Evolutionary conservation across 2,329 filamentous ascomycete species (phyloP), one percentile per base, ranked within the genome.

Genomic region (Cladosporium sp.): DNA sequence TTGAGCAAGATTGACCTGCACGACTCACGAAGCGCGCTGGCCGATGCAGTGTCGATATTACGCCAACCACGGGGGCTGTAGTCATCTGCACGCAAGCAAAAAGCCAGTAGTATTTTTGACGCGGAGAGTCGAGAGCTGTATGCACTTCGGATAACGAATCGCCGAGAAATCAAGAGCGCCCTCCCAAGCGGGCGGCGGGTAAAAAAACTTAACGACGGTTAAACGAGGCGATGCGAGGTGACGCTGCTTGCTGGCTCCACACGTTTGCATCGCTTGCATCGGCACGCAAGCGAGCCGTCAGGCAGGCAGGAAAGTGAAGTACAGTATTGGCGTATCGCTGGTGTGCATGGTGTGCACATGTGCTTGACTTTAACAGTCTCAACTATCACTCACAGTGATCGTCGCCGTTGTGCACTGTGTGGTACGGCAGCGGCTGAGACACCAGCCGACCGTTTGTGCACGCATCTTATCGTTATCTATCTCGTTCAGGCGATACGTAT

Each of bases 271-370:
- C 60, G 53, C 35, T 28, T 44, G 56, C 60, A 35, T 63, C 60
- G 60, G 60, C 60, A 63, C 60, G 60, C 60, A 63, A 63, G 60
- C 60, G 60, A 63, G 33, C 33, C 60, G 60, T 29, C 26, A 23
- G 44, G 40, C 57, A 44, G 18, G 37, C 16, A 10, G 7, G 1
- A 44, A 10, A 40, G 3, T 18, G 14, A 40, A 40, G 35, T 16
- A 37, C 35, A 40, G 16, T n/a, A 44, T 44, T 18, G 37, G 7
- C 37, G 37, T 44, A 44, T 44, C 37, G 37, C 37, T 44, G 37
- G 37, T 44, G 35, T 40, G 35, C 35, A 14, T 40, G 16, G 14
- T 18, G 35, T 16, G 37, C 37, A 44, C 37, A 44, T 44, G 37
- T 44, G 37, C 37, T 44, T 44, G 16, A 18, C 37, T 21, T 44